These are phyloP conservation scores for Aspergillus mulundensis DNA, from an alignment of 495 filamentous ascomycete species.

Conservation along the genomic window DNA sequence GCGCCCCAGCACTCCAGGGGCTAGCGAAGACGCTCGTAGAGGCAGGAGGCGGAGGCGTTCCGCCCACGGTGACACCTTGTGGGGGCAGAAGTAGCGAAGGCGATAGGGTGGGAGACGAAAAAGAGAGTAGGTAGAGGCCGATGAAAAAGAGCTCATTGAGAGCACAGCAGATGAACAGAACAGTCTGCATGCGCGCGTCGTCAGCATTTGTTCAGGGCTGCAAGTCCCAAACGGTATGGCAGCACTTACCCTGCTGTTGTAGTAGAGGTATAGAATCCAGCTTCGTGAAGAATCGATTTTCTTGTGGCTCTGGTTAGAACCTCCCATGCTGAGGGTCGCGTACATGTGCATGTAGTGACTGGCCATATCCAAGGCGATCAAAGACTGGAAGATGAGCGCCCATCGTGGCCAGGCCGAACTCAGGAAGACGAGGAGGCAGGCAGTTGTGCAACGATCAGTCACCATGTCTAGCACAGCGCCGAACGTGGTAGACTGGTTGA, in stretches of 20 bases:
- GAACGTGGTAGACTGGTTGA: conserved; percentile 87
- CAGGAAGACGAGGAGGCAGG: conserved; percentile 89
- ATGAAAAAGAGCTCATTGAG: conserved; percentile 97
- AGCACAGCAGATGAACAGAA: conserved; percentile 86
- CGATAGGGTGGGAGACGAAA: conserved; percentile 81
- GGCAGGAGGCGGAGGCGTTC: conserved; percentile 45
- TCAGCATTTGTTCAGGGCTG: neutral
- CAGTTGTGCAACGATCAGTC: conserved; percentile 90
- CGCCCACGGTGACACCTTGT: conserved; percentile 34
- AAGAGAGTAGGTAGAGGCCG: conserved; percentile 94
- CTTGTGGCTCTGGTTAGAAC: conserved; percentile 79
- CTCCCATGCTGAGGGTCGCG: conserved; percentile 77
- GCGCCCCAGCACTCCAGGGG: conserved; percentile 85
- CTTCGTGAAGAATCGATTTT: conserved; percentile 65
- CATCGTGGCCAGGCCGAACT: conserved; percentile 88
- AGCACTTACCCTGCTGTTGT: conserved; percentile 80
- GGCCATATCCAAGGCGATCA: conserved; percentile 88
- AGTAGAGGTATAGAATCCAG: conserved; percentile 88
- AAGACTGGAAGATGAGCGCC: conserved; percentile 85
- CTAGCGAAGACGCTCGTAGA: conserved; percentile 68
- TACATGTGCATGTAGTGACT: conserved; percentile 99
- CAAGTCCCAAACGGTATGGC: neutral
- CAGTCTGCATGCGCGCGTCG: conserved; percentile 52
- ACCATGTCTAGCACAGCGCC: conserved; percentile 98
- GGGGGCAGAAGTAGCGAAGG: conserved; percentile 66